Evolutionary conservation across 768 basidiomycete genomes (phyloP).

Genomic region (Suillus hirtellus): DNA sequence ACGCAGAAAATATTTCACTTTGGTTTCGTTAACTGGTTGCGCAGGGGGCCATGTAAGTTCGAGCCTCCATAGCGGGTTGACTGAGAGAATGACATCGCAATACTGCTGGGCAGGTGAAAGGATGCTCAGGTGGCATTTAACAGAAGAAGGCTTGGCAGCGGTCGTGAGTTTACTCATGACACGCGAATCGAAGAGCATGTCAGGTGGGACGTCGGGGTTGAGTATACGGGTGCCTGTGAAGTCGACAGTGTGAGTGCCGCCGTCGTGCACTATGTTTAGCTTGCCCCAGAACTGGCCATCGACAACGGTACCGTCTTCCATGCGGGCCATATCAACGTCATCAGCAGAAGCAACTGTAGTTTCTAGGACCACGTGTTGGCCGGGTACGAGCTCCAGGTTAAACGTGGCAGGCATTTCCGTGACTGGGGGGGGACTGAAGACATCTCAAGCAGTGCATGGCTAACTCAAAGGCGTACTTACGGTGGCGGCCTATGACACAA

Average conservation of each 20-base stretch:
- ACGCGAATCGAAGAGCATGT: constrained; percentile 74
- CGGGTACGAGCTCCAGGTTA: constrained; percentile 76
- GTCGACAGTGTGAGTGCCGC: constrained; percentile 77
- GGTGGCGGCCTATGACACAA: constrained; percentile 44
- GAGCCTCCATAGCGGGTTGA: constrained; percentile 75
- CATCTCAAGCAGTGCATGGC: constrained; percentile 17
- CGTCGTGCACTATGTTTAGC: constrained; percentile 76
- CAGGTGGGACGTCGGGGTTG: constrained; percentile 62
- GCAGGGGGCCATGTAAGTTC: constrained; percentile 78
- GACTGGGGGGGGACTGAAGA: constrained; percentile 61
- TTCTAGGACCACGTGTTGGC: constrained; percentile 79
- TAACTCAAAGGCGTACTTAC: constrained; percentile 34
- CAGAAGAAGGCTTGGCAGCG: constrained; percentile 71
- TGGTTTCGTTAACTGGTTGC: constrained; percentile 64
- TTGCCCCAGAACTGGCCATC: constrained; percentile 90
- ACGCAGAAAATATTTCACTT: constrained; percentile 80
- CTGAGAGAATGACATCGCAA: constrained; percentile 73
- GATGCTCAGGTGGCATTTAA: constrained; percentile 75
- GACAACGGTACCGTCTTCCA: constrained; percentile 86
- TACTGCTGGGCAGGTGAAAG: constrained; percentile 74
- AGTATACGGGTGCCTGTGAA: constrained; percentile 78
- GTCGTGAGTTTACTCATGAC: constrained; percentile 76
- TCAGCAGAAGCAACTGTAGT: constrained; percentile 75
- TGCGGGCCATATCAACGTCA: constrained; percentile 87
- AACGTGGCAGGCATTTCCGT: constrained; percentile 87